Evolutionary conservation across 495 filamentous ascomycete species (phyloP).

Genomic region (Lasiosphaeria hispida): DNA sequence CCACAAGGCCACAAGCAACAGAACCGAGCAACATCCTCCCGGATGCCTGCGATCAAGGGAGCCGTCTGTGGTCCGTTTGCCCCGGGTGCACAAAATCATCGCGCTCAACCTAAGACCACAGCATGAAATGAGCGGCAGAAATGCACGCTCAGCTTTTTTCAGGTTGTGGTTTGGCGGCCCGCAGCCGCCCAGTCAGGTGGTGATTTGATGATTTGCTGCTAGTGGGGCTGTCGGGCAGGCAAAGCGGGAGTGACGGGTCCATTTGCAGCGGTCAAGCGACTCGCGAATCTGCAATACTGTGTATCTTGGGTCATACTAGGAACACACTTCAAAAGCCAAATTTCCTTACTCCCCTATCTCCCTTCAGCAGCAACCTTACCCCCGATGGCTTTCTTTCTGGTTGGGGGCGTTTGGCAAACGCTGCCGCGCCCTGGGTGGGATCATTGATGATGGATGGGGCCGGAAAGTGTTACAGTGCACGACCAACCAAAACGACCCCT

Average conservation of each 20-base stretch:
- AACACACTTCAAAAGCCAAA: too few species aligned
- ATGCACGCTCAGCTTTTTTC: not conserved
- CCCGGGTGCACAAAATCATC: not conserved
- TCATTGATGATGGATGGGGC: too few species aligned
- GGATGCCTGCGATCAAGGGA: not conserved
- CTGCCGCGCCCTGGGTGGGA: too few species aligned
- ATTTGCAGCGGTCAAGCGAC: conserved; percentile 24
- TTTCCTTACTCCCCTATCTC: too few species aligned
- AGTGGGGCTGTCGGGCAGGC: conserved; percentile 17
- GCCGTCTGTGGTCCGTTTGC: not conserved
- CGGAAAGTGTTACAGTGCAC: too few species aligned
- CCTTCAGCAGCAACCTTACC: too few species aligned
- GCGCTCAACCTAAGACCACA: not conserved
- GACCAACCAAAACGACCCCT: too few species aligned
- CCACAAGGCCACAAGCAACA: conserved; percentile 5
- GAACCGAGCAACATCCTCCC: not conserved
- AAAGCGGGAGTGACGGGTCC: conserved; percentile 20
- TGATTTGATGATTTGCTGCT: conserved; percentile 14
- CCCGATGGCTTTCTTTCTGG: too few species aligned
- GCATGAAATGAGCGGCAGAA: conserved; percentile 15
- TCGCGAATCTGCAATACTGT: conserved; percentile 1
- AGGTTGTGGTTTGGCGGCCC: conserved; percentile 3
- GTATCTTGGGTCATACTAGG: too few species aligned
- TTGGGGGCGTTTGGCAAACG: too few species aligned
- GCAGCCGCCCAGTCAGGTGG: conserved; percentile 15